Conservation (phyloP, 78 protist species). For the Dictyostelium intermedium region DNA sequence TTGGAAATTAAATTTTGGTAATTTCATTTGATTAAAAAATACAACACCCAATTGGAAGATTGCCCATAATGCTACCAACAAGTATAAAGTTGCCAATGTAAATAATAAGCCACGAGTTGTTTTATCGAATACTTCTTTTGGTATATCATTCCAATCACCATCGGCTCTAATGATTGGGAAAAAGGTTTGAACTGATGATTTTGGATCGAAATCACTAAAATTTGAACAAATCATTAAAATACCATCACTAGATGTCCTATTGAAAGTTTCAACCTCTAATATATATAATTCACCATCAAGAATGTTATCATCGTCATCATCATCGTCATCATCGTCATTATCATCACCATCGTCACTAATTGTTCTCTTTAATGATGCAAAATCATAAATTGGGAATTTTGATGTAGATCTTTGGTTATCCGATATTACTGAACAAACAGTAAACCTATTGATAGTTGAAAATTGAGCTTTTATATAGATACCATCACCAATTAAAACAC, state of each 20-base stretch:
- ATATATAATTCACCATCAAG: neutral
- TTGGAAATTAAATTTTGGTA: neutral
- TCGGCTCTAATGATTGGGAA: neutral
- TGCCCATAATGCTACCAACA: neutral
- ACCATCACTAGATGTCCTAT: neutral
- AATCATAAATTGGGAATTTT: conserved; percentile 25
- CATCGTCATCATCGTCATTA: neutral
- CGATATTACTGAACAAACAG: neutral
- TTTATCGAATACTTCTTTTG: neutral
- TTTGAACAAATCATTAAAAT: neutral
- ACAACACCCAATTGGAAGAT: neutral
- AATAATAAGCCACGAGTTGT: neutral
- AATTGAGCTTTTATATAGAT: neutral
- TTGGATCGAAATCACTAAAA: neutral
- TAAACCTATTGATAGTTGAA: neutral
- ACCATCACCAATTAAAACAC: neutral
- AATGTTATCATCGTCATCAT: neutral
- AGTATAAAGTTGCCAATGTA: conserved; percentile 9
- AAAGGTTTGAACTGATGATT: neutral
- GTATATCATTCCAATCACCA: neutral
- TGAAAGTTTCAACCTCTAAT: neutral
- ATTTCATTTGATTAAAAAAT: neutral
- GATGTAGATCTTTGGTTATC: neutral
- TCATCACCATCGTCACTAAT: neutral
- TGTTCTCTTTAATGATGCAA: neutral